phyloP scores from a whole-genome alignment of 2,329 filamentous ascomycete genomes.

The Fusarium euwallaceae region DNA sequence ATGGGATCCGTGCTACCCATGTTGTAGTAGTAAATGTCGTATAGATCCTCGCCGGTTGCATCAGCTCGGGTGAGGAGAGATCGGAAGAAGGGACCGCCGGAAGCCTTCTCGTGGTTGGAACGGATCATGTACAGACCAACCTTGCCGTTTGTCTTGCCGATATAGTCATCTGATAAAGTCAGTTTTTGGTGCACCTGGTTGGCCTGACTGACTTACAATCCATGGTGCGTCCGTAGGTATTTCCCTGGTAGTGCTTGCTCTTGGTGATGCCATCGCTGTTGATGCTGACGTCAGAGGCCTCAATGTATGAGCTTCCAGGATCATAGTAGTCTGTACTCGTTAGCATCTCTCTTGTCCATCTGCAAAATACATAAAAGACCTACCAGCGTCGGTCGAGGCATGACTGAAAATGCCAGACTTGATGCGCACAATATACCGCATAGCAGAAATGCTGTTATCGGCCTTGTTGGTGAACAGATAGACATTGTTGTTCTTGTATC shows the following conservation, averaged over 20 bases:
- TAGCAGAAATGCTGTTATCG: conserved; percentile 54
- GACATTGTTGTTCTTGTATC: conserved; percentile 54
- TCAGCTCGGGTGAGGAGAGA: conserved; percentile 54
- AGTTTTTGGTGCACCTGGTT: no score
- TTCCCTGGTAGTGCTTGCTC: conserved; percentile 57
- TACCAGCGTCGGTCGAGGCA: conserved; percentile 40
- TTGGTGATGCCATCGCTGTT: conserved; percentile 51
- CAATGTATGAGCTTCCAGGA: conserved; percentile 50
- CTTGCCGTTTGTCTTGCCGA: conserved; percentile 52
- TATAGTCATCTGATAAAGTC: conserved; percentile 52
- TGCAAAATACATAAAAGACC: neutral
- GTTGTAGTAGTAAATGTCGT: conserved; percentile 59
- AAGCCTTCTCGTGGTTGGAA: conserved; percentile 58
- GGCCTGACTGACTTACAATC: no score
- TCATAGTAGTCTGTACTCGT: conserved; percentile 48
- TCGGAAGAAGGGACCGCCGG: conserved; percentile 55
- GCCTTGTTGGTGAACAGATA: conserved; percentile 60
- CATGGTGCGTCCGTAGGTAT: conserved; percentile 54
- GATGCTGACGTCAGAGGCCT: conserved; percentile 48
- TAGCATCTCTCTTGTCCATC: neutral
- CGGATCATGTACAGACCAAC: conserved; percentile 56
- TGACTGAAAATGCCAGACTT: conserved; percentile 49
- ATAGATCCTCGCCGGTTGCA: conserved; percentile 54
- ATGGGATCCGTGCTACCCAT: conserved; percentile 58
- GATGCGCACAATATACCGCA: conserved; percentile 55